Percentiles rank a stretch among this genome's conserved stretches.
Evolutionary conservation across 371 early-diverging fungal genomes (phyloP).

Genomic region (Mortierella sp.): DNA sequence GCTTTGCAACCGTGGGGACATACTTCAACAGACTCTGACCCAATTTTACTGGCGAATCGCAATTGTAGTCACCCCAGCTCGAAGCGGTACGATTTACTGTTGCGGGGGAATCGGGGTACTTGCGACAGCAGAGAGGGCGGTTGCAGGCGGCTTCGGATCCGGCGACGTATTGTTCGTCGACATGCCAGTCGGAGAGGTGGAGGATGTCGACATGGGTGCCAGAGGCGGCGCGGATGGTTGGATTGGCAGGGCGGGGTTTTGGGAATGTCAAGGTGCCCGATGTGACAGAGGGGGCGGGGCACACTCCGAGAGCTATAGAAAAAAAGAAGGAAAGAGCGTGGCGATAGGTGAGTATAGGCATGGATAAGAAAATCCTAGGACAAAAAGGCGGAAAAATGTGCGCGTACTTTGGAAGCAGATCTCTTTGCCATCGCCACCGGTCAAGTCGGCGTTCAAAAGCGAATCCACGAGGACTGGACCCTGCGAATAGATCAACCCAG

Average conservation of each 20-base stretch:
- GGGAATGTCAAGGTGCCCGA: constrained; percentile 63
- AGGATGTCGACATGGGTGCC: constrained; percentile 63
- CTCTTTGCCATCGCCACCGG: constrained; percentile 50
- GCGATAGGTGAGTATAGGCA: not conserved
- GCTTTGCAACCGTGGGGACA: constrained; percentile 54
- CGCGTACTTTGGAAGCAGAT: constrained; percentile 36
- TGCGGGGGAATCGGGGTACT: constrained; percentile 32
- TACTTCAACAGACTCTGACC: constrained; percentile 64
- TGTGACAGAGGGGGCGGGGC: constrained; percentile 32
- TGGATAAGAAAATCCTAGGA: too few species aligned
- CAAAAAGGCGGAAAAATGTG: not conserved
- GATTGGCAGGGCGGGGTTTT: constrained; percentile 62
- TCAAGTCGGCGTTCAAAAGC: constrained; percentile 33
- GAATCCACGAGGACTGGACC: constrained; percentile 44
- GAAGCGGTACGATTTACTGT: constrained; percentile 23
- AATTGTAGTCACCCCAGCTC: constrained; percentile 62
- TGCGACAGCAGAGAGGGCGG: constrained; percentile 70
- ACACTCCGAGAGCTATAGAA: constrained; percentile 17
- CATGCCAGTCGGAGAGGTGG: constrained; percentile 76
- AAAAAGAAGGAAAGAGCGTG: not conserved
- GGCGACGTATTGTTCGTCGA: constrained; percentile 66
- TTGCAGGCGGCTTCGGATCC: constrained; percentile 66
- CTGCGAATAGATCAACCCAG: constrained; percentile 38
- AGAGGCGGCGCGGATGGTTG: constrained; percentile 39
- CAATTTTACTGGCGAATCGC: constrained; percentile 63